These are phyloP conservation scores for Umbelopsis sp. DNA, from an alignment of 192 early-diverging fungal species.

Conservation along the genomic window DNA sequence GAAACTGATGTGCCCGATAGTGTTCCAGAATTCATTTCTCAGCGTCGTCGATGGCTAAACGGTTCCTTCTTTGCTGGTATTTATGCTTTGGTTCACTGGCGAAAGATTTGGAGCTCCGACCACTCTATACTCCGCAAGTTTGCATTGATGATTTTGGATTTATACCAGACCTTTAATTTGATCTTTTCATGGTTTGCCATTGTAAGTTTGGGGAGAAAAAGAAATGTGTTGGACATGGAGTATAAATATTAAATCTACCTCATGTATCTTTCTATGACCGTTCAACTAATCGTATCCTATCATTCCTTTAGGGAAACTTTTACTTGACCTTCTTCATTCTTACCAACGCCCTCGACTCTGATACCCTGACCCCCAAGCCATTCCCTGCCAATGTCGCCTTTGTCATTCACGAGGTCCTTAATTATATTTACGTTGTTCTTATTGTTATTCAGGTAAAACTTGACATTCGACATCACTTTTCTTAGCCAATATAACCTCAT, in stretches of 20 bases:
- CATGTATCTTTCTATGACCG: no score
- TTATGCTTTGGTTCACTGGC: constrained; percentile 66
- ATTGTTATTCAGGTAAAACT: constrained; percentile 56
- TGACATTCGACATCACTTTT: constrained; percentile 18
- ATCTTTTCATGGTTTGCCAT: constrained; percentile 67
- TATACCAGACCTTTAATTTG: constrained; percentile 69
- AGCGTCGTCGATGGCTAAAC: constrained; percentile 82
- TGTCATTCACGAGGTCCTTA: constrained; percentile 42
- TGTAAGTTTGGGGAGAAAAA: constrained; percentile 37
- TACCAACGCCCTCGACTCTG: constrained; percentile 50
- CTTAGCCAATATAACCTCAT: constrained; percentile 11
- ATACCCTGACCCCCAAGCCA: constrained; percentile 22
- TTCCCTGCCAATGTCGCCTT: constrained; percentile 37
- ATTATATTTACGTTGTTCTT: constrained; percentile 57
- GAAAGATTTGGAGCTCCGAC: constrained; percentile 66
- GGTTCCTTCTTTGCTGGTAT: constrained; percentile 82
- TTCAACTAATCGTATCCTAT: constrained; percentile 16
- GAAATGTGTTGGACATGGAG: background rate
- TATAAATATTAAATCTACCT: no score
- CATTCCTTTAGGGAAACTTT: constrained; percentile 69
- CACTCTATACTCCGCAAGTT: constrained; percentile 66
- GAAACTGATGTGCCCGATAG: constrained; percentile 79
- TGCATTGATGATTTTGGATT: constrained; percentile 60
- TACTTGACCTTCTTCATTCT: constrained; percentile 92
- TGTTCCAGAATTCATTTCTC: constrained; percentile 75